Conservation (phyloP, 768 basidiomycete genomes). For the Cystofilobasidium capitatum region DNA sequence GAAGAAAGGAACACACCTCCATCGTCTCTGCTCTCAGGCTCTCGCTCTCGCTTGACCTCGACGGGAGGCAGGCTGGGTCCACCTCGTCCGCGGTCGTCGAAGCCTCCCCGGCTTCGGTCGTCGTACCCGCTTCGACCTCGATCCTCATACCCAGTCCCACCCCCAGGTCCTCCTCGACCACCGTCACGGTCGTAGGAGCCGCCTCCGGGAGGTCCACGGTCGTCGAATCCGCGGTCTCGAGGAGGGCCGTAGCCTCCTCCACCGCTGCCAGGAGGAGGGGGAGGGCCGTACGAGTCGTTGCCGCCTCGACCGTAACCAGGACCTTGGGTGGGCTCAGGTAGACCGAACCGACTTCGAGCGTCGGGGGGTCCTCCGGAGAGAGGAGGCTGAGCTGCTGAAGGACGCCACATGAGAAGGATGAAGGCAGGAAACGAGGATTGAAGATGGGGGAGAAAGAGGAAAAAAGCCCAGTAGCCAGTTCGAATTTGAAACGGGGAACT, state of each 20-base stretch:
- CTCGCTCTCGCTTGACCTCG: not conserved
- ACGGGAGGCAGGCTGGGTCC: not conserved
- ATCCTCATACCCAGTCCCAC: not conserved
- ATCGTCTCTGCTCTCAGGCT: not conserved
- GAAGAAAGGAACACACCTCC: conserved; percentile 5
- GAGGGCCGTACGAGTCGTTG: conserved; percentile 1
- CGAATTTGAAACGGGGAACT: too few species aligned
- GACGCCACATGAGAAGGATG: not conserved
- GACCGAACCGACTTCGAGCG: not conserved
- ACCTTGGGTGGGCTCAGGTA: not conserved
- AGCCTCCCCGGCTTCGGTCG: not conserved
- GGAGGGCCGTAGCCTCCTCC: not conserved
- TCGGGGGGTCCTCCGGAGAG: not conserved
- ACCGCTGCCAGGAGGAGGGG: not conserved
- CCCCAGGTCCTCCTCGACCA: too few species aligned
- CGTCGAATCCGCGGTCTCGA: too few species aligned
- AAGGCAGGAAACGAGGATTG: not conserved
- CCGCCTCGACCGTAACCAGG: not conserved
- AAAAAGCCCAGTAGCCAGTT: not conserved
- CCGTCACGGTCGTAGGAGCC: not conserved
- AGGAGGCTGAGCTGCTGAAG: not conserved
- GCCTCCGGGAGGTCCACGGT: too few species aligned
- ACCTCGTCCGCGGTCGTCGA: not conserved
- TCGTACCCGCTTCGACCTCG: not conserved
- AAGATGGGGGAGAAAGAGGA: not conserved